Conservation (phyloP, 441 rosid genomes). For the Bruguiera hainesii region DNA sequence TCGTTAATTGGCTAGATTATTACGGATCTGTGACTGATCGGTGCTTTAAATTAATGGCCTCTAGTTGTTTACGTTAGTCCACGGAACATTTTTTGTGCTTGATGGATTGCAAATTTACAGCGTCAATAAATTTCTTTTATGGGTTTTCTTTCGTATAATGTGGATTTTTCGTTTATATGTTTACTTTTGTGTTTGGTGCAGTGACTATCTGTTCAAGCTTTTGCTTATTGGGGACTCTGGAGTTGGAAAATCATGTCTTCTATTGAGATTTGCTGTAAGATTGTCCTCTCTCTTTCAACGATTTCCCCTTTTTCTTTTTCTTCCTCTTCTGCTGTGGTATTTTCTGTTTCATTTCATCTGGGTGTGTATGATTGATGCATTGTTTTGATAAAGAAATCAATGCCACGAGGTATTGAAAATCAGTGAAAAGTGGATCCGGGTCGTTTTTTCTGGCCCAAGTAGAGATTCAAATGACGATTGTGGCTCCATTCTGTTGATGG, state of each 20-base stretch:
- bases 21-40: too few relatives aligned
- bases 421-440: too few relatives aligned
- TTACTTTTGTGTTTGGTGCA: neutral
- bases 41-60: neutral
- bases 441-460: too few relatives aligned
- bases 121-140: neutral
- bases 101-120: neutral
- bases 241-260: slow-evolving; percentile 29
- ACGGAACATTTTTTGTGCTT: too few relatives aligned
- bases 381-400: too few relatives aligned
- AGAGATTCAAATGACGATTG: too few relatives aligned
- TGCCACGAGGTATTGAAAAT: too few relatives aligned
- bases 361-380: too few relatives aligned
- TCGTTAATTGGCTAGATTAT: too few relatives aligned
- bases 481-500: too few relatives aligned
- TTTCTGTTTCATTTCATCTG: neutral
- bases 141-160: neutral
- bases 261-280: slow-evolving; percentile 26
- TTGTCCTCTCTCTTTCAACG: neutral
- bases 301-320: neutral
- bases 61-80: neutral
- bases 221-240: slow-evolving; percentile 30
- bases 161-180: neutral
- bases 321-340: neutral
- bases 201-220: slow-evolving; percentile 24